Evolutionary conservation across 164 flowering plant genomes (phyloP), one percentile per base, ranked within the genome.

Genomic region (Litsea cubeba): DNA sequence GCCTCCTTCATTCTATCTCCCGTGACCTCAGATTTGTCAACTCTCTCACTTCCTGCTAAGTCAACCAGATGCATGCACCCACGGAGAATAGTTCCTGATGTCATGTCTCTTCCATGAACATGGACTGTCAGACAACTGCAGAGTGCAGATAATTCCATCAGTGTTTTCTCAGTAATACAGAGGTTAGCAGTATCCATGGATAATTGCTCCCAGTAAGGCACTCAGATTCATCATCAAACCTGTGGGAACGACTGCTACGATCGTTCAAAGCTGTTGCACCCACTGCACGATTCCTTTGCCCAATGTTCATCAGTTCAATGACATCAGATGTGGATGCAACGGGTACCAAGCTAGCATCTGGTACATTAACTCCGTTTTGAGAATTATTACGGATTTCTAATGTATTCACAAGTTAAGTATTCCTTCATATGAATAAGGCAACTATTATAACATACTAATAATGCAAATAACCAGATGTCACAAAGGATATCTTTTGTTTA

Each of bases 191-290:
- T 35, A 26, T 30, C 26, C 46, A n/a, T 10, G 51, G 32, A 23
- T 5, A 20, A 35, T 18, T 17, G 28, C 28, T 12, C 18, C 12
- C 23, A 63, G 24, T 10, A 40, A 40, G 46, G 46, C 46, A 8
- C 46, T 40, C 46, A 40, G 46, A 40, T 40, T 40, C 10, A 40
- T 40, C 11, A 65, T 24, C 15, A 60, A 69, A 91, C 99, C 99
- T 95, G 75, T 95, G 99, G 69, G 99, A 95, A 51, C 99, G 99
- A 82, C 99, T 95, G 76, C 99, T 95, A 6, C 99, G 94, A 71
- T 93, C 99, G 76, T 95, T 95, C 30, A 95, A 83, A 28, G 99
- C 98, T 32, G 99, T 95, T 65, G 99, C 89, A 75, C 97, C 94
- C 15, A 95, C 99, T 54, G 86, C 97, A 71, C 99, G 93, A 72